These are phyloP conservation scores for Globisporangium recalcitrans DNA, from an alignment of 352 stramenopile genomes.

Conservation along the genomic window DNA sequence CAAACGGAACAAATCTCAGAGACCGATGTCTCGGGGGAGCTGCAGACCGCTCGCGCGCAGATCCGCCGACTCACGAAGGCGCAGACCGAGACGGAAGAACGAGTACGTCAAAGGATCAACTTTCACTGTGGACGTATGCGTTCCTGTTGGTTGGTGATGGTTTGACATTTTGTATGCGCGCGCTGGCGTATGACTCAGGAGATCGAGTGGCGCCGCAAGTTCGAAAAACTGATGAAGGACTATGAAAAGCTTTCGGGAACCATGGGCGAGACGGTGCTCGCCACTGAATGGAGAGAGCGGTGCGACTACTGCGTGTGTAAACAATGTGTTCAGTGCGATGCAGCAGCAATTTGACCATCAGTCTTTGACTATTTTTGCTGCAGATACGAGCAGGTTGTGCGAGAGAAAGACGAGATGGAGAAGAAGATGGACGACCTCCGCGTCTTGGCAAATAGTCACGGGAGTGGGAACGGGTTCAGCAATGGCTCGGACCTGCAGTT, in stretches of 20 bases:
- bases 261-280: conserved; percentile 80
- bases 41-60: conserved; percentile 69
- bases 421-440: conserved; percentile 70
- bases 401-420: conserved; percentile 74
- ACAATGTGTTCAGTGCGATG: not conserved
- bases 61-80: conserved; percentile 72
- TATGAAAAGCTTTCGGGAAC: conserved; percentile 83
- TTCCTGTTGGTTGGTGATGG: too few relatives aligned
- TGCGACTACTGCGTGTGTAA: conserved; percentile 13
- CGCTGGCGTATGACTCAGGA: conserved; percentile 32
- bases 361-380: not conserved
- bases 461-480: conserved; percentile 20
- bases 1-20: conserved; percentile 79
- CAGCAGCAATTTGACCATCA: not conserved
- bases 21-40: conserved; percentile 59
- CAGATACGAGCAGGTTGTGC: conserved; percentile 70
- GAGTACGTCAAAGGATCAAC: conserved; percentile 35
- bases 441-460: conserved; percentile 26
- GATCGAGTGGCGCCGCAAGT: conserved; percentile 77
- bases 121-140: not conserved
- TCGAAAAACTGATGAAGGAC: conserved; percentile 80
- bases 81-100: conserved; percentile 68
- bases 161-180: not conserved
- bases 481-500: conserved; percentile 53
- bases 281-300: conserved; percentile 81